These are phyloP conservation scores for Populus davidiana DNA, from an alignment of 345 rosid species.

Conservation along the genomic window DNA sequence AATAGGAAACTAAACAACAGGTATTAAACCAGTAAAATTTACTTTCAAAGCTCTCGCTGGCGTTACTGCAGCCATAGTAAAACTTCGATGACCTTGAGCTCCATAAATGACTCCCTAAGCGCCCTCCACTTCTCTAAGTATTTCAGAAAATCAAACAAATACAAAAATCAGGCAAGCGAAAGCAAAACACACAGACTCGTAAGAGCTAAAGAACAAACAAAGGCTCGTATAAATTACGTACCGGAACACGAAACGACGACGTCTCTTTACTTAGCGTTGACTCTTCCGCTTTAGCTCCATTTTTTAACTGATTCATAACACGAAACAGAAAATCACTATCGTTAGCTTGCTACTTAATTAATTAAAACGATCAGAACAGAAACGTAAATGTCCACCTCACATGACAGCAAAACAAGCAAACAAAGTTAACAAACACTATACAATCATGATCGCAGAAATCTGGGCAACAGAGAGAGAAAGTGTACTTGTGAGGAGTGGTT, in stretches of 20 bases:
- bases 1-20: neutral
- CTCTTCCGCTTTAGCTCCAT: conserved; percentile 22
- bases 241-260: conserved; percentile 54
- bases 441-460: neutral
- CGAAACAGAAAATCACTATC: conserved; percentile 1
- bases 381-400: neutral
- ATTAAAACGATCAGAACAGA: neutral
- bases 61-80: conserved; percentile 76
- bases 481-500: conserved; percentile 30
- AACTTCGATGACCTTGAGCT: conserved; percentile 53
- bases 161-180: neutral
- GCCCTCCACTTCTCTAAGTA: conserved; percentile 50
- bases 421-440: neutral
- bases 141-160: neutral
- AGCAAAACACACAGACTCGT: neutral
- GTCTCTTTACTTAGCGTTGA: conserved; percentile 16
- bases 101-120: conserved; percentile 57
- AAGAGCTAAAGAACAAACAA: neutral
- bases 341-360: neutral
- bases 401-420: neutral
- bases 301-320: conserved; percentile 21
- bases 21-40: conserved; percentile 1
- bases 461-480: neutral
- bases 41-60: conserved; percentile 55
- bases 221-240: conserved; percentile 15